These are phyloP conservation scores for Myxozyma udenii DNA, from an alignment of 805 yeast species.

Conservation along the genomic window DNA sequence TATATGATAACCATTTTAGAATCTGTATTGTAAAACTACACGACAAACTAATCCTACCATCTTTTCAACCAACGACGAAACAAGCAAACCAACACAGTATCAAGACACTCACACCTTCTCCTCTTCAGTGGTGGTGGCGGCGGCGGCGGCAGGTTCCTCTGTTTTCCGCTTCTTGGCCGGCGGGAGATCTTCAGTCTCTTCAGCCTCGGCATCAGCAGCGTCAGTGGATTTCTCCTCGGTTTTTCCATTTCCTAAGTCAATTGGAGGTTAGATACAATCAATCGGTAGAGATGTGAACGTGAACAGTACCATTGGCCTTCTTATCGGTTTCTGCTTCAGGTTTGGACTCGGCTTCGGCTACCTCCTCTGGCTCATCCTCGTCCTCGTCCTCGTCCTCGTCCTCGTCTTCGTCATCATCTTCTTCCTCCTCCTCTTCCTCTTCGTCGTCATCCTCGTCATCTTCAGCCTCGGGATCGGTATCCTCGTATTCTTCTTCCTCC, in stretches of 20 bases:
- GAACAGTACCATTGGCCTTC: slow-evolving; percentile 1
- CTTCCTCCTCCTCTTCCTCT: slow-evolving; percentile 21
- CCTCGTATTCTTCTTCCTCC: slow-evolving; percentile 30
- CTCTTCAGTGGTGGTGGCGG: neutral
- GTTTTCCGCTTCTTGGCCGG: slow-evolving; percentile 28
- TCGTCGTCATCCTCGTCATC: slow-evolving; percentile 26
- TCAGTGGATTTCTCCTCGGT: slow-evolving; percentile 6
- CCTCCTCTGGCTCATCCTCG: slow-evolving; percentile 4
- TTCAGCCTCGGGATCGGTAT: slow-evolving; percentile 27
- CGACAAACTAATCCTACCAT: too few relatives aligned
- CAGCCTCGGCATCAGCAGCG: slow-evolving; percentile 11
- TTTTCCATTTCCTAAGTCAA: too few relatives aligned
- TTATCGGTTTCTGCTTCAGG: too few relatives aligned
- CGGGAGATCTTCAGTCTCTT: slow-evolving; percentile 16
- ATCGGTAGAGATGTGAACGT: neutral
- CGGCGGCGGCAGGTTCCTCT: neutral
- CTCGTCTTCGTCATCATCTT: slow-evolving; percentile 23
- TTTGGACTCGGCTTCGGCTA: too few relatives aligned
- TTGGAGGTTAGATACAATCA: neutral
- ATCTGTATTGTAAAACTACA: too few relatives aligned
- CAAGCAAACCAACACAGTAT: too few relatives aligned
- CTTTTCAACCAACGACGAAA: too few relatives aligned
- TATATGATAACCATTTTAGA: too few relatives aligned
- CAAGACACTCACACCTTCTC: too few relatives aligned
- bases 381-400: slow-evolving; percentile 26